These are phyloP conservation scores for Penicillium parvum DNA, from an alignment of 495 filamentous ascomycete genomes.

Conservation along the genomic window DNA sequence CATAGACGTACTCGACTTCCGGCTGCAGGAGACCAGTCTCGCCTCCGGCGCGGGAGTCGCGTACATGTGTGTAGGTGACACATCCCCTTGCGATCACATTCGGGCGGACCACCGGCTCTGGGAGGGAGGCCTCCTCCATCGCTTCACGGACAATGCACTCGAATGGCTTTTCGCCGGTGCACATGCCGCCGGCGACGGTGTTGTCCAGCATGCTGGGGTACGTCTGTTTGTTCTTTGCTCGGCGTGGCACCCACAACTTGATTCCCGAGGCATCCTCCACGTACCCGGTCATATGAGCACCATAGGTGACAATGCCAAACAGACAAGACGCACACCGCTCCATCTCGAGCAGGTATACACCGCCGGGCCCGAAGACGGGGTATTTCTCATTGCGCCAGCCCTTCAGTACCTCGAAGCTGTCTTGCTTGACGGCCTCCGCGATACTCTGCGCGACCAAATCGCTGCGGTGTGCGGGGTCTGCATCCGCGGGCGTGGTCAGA, in stretches of 20 bases:
- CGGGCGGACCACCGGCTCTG: slow-evolving; percentile 61
- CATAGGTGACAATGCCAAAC: slow-evolving; percentile 85
- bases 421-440: slow-evolving; percentile 56
- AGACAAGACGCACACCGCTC: slow-evolving; percentile 75
- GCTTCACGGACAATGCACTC: slow-evolving; percentile 83
- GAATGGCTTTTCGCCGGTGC: slow-evolving; percentile 68
- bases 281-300: slow-evolving; percentile 84
- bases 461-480: slow-evolving; percentile 55
- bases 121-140: slow-evolving; percentile 83
- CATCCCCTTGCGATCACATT: slow-evolving; percentile 57
- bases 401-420: slow-evolving; percentile 64
- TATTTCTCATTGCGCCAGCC: slow-evolving; percentile 92
- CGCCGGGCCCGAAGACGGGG: slow-evolving; percentile 65
- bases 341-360: slow-evolving; percentile 65
- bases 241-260: slow-evolving; percentile 78
- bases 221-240: slow-evolving; percentile 72
- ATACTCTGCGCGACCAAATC: slow-evolving; percentile 54
- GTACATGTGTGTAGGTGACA: slow-evolving; percentile 80
- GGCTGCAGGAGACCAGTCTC: slow-evolving; percentile 87
- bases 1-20: slow-evolving; percentile 88
- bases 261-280: slow-evolving; percentile 56
- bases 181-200: slow-evolving; percentile 85
- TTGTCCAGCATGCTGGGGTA: slow-evolving; percentile 91
- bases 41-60: slow-evolving; percentile 72
- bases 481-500: slow-evolving; percentile 31